Conservation (phyloP, 495 filamentous ascomycete genomes). For the Penicillium arizonense region DNA sequence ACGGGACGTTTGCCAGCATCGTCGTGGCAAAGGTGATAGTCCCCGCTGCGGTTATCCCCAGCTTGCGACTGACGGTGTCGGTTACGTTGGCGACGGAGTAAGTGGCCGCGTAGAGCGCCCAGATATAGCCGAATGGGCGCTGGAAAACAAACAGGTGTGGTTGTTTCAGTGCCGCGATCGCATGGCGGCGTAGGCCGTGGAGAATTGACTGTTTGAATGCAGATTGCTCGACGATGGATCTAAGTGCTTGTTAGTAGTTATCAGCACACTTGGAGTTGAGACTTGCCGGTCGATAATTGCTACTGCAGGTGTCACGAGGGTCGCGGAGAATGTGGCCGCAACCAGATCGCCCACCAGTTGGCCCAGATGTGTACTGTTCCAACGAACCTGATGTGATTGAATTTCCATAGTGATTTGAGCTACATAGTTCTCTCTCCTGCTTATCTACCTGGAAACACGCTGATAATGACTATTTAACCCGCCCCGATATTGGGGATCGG, state of each 20-base stretch:
- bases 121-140: constrained; percentile 26
- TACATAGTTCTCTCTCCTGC: neutral
- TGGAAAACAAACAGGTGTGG: constrained; percentile 23
- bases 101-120: constrained; percentile 33
- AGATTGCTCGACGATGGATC: constrained; percentile 31
- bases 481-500: neutral
- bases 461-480: neutral
- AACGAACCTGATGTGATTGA: constrained; percentile 6
- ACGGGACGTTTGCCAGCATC: constrained; percentile 31
- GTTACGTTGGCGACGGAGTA: constrained; percentile 33
- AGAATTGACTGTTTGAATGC: constrained; percentile 25
- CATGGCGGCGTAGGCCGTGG: constrained; percentile 25
- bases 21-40: constrained; percentile 27
- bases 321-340: constrained; percentile 31
- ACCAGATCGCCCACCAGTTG: constrained; percentile 26
- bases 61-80: constrained; percentile 26
- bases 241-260: constrained; percentile 7
- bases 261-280: neutral
- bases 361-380: constrained; percentile 6
- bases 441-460: constrained; percentile 2
- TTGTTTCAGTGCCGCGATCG: constrained; percentile 16
- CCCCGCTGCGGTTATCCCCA: constrained; percentile 16
- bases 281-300: constrained; percentile 34
- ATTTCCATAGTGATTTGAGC: constrained; percentile 12
- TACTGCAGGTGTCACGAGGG: constrained; percentile 28